Conservation (phyloP, 2,329 filamentous ascomycete genomes). For the Fusarium poae region DNA sequence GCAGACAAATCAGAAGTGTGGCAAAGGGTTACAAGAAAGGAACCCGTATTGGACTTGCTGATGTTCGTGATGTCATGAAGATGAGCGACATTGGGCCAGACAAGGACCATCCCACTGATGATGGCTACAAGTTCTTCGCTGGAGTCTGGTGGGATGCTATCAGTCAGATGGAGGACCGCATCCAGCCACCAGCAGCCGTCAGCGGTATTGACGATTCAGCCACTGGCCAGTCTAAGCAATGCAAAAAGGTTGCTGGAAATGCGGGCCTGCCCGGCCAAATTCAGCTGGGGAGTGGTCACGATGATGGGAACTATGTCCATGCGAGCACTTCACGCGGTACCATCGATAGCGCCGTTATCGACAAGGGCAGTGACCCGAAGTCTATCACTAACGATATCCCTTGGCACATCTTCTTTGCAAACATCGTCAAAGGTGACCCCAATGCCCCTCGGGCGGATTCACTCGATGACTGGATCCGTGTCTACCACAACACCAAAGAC, state of each 20-base stretch:
- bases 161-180: neutral
- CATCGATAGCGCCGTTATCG: neutral
- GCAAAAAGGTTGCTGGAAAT: neutral
- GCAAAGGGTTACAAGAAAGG: neutral
- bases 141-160: conserved; percentile 12
- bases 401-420: conserved; percentile 5
- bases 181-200: neutral
- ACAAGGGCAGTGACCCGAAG: neutral
- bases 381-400: neutral
- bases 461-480: conserved; percentile 6
- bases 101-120: neutral
- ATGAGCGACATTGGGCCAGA: neutral
- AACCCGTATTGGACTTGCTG: neutral
- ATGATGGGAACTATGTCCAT: neutral
- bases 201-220: neutral
- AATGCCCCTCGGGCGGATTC: neutral
- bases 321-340: neutral
- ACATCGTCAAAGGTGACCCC: neutral
- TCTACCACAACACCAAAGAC: neutral
- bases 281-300: neutral
- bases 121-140: conserved; percentile 4
- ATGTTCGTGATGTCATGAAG: neutral
- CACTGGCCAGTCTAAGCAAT: neutral
- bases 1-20: neutral
- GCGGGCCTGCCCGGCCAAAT: neutral